Evolutionary conservation across 2,329 filamentous ascomycete species (phyloP).

Genomic region (Chaetomium sp.): DNA sequence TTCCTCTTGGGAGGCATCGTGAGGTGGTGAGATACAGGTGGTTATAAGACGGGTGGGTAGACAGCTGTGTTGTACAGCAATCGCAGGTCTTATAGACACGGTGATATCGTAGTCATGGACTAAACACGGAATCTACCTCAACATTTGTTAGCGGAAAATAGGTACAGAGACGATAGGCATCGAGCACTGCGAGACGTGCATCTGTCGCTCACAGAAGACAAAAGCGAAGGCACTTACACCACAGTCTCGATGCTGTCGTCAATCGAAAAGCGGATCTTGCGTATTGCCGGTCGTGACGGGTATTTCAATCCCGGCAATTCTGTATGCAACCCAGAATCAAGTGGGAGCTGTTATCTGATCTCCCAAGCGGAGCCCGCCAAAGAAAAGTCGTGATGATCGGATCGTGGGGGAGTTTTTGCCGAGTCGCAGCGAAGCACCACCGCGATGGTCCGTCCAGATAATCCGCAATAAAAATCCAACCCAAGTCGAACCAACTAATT

Average conservation of each 20-base stretch:
- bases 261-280: background rate
- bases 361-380: no score
- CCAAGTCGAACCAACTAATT: no score
- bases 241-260: background rate
- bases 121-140: background rate
- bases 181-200: background rate
- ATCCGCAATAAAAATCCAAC: no score
- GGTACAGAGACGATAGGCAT: background rate
- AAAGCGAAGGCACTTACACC: slow-evolving; percentile 4
- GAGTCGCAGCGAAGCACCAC: no score
- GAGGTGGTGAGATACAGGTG: background rate
- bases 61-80: no score
- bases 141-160: background rate
- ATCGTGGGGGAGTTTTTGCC: no score
- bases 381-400: no score
- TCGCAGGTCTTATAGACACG: background rate
- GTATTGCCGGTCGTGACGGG: background rate
- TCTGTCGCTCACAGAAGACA: background rate
- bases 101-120: background rate
- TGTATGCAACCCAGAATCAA: no score
- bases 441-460: no score
- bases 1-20: slow-evolving; percentile 50
- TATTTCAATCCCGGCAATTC: background rate
- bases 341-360: no score
- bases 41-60: no score